phyloP scores from a whole-genome alignment of 1,284 basidiomycete species.

The Pseudozyma sp. region DNA sequence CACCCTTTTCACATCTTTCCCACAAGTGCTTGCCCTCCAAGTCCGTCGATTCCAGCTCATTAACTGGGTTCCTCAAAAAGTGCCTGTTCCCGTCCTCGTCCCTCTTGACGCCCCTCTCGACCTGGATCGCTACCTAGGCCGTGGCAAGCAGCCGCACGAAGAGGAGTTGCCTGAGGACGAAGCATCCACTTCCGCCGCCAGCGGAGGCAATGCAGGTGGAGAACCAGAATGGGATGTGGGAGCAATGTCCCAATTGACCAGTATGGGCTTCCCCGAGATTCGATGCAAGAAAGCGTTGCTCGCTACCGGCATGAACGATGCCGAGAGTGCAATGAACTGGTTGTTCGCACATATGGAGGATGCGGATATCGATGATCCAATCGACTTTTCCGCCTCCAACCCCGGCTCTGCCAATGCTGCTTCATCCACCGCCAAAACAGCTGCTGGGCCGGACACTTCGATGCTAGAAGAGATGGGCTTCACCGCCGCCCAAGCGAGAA shows the following conservation, averaged over 20 bases:
- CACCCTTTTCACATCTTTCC: conserved; percentile 85
- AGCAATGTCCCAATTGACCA: conserved; percentile 59
- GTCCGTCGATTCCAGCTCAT: conserved; percentile 95
- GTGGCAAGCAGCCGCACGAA: conserved; percentile 81
- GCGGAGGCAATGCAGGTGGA: conserved; percentile 3
- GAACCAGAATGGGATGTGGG: conserved; percentile 52
- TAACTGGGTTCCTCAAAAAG: conserved; percentile 96
- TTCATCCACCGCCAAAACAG: conserved; percentile 41
- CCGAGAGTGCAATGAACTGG: conserved; percentile 94
- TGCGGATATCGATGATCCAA: conserved; percentile 86
- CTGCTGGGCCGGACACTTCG: conserved; percentile 62
- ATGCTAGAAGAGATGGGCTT: conserved; percentile 95
- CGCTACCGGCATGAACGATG: conserved; percentile 80
- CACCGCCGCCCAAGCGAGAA: conserved; percentile 82
- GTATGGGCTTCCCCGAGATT: conserved; percentile 65
- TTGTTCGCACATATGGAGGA: conserved; percentile 95
- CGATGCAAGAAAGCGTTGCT: conserved; percentile 75
- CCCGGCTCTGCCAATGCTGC: not conserved
- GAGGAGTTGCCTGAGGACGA: conserved; percentile 77
- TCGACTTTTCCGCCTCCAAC: conserved; percentile 70
- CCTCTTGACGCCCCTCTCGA: conserved; percentile 73
- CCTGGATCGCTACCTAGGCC: conserved; percentile 79
- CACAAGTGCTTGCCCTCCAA: conserved; percentile 87
- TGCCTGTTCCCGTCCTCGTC: conserved; percentile 88
- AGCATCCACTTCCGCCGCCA: not conserved